Evolutionary conservation across 768 basidiomycete genomes (phyloP).

Genomic region (Collybiopsis luxurians): DNA sequence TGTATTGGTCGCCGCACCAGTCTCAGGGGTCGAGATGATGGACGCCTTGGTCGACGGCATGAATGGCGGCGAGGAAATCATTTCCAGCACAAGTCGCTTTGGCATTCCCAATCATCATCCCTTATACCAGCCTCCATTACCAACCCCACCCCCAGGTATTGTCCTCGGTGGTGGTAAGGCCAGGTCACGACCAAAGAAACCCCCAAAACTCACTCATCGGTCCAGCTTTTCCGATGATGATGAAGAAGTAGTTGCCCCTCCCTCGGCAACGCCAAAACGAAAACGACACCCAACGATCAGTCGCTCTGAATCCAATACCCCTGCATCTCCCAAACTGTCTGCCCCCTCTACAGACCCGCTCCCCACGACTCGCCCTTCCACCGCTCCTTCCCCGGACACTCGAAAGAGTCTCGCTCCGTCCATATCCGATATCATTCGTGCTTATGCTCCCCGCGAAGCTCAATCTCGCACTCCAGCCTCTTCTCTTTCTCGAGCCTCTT

Average conservation of each 20-base stretch:
- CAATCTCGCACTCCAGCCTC: conserved; percentile 45
- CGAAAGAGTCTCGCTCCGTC: conserved; percentile 64
- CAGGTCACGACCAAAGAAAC: conserved; percentile 27
- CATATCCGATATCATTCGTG: conserved; percentile 86
- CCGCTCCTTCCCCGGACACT: conserved; percentile 22
- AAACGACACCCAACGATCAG: conserved; percentile 25
- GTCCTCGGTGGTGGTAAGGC: conserved; percentile 56
- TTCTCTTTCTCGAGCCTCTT: conserved; percentile 42
- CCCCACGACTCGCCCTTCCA: conserved; percentile 16
- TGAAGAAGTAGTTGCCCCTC: conserved; percentile 39
- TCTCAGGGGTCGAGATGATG: conserved; percentile 81
- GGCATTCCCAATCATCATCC: conserved; percentile 65
- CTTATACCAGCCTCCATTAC: conserved; percentile 79
- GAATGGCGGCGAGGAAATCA: conserved; percentile 69
- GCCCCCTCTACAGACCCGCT: conserved; percentile 18
- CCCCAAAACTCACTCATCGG: conserved; percentile 20
- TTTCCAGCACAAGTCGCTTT: conserved; percentile 51
- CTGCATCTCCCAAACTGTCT: conserved; percentile 6
- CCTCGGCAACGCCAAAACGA: conserved; percentile 28
- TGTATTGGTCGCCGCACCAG: conserved; percentile 72
- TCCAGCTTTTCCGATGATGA: conserved; percentile 57
- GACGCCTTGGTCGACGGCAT: conserved; percentile 88
- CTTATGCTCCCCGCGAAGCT: conserved; percentile 62
- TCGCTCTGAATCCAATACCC: conserved; percentile 15
- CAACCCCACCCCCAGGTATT: conserved; percentile 79